Conservation (phyloP, 148 eudicot genomes). For the Agrostemma githago region DNA sequence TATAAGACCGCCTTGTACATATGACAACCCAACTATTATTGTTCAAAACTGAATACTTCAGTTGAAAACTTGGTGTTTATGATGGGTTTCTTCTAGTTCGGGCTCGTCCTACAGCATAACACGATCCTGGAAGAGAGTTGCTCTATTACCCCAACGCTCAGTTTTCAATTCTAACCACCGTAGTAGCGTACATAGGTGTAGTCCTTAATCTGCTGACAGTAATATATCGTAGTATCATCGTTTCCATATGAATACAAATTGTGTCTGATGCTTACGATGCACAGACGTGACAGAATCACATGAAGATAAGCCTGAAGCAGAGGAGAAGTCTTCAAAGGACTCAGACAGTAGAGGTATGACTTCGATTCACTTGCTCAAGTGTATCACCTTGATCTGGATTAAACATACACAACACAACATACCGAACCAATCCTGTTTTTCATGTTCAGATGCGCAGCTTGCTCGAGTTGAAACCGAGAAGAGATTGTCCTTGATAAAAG, state of each 20-base stretch:
- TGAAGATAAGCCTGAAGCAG: constrained; percentile 43
- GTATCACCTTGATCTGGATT: neutral
- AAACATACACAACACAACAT: neutral
- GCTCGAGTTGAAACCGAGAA: constrained; percentile 69
- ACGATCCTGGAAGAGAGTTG: too few species aligned
- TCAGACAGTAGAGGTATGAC: constrained; percentile 61
- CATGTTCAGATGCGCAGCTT: constrained; percentile 56
- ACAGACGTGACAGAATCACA: constrained; percentile 35
- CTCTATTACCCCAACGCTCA: neutral
- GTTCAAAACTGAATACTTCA: too few species aligned
- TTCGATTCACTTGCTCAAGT: too few species aligned
- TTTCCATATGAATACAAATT: neutral
- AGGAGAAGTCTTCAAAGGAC: constrained; percentile 29
- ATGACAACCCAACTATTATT: too few species aligned
- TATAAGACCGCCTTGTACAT: too few species aligned
- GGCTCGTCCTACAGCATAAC: too few species aligned
- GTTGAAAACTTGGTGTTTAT: too few species aligned
- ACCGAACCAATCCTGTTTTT: neutral
- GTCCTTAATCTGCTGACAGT: neutral
- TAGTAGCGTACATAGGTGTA: neutral
- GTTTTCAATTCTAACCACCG: neutral
- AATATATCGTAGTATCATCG: neutral
- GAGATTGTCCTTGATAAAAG: constrained; percentile 65
- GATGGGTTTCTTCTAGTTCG: too few species aligned
- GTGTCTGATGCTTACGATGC: neutral